Base-by-base conservation (phyloP, 2,329 filamentous ascomycete genomes). In the Apiospora pterosperma region DNA sequence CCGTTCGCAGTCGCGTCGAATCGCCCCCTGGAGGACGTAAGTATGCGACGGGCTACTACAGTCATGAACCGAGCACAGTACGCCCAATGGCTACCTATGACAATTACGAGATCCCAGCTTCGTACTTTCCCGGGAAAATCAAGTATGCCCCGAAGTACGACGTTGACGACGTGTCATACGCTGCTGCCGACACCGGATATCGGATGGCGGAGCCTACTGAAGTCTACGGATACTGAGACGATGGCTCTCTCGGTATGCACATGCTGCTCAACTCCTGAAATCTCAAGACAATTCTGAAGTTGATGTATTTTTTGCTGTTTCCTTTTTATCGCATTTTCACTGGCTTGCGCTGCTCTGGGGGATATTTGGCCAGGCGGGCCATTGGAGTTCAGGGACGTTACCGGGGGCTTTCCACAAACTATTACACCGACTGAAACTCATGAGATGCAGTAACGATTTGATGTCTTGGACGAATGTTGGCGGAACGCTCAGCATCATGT, bases 381-480 rank as follows among this genome's bases (percentile, higher is more conserved):
- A 31, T 8, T 23, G 59, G 60, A 42, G 60, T 62, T 62, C 36
- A 28, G 60, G 60, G 59, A 31, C 8, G 12, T 48, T 23, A 39
- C 39, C 48, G 48, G 48, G 19, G 25, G 58, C 12, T 60, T 38
- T 61, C 44, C 39, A 39, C 39, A 63, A 55, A 48, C 48, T 48
- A 63, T 39, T 19, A 63, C 44, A 52, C 36, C 61, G 61, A 63
- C 58, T 63, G 61, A 63, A 52, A 58, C 55, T 65, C 41, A 28
- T 42, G 64, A 63, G 62, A 65, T 42, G 58, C 64, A 65, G 64
- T 65, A 65, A 65, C 61, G 64, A 65, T 60, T 62, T 61, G 61
- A 65, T 65, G 61, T 60, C 52, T 65, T 64, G 48, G 52, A 60
- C 23, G 39, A 39, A 39, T 25, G 58, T 39, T 60, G 58, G 58